Conservation (phyloP, 2,329 filamentous ascomycete species). For the Lachnellula cervina region DNA sequence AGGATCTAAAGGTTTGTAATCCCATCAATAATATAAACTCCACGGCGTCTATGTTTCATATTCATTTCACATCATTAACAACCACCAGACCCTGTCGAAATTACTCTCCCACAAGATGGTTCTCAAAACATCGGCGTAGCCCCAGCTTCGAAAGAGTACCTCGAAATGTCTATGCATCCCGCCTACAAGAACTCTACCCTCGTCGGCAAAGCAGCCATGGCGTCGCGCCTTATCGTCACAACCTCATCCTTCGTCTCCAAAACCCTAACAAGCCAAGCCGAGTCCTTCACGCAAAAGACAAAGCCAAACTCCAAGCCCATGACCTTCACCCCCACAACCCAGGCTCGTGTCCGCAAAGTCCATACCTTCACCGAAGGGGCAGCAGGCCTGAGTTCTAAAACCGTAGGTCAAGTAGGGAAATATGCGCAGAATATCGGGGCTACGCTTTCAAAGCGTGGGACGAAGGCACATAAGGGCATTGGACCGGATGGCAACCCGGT, state of each 20-base stretch:
- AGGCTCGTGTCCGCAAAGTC: slow-evolving; percentile 80
- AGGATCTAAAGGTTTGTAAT: slow-evolving; percentile 81
- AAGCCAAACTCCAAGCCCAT: slow-evolving; percentile 75
- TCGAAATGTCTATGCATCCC: slow-evolving; percentile 75
- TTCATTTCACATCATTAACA: slow-evolving; percentile 4
- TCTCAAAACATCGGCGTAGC: slow-evolving; percentile 62
- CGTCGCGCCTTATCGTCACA: slow-evolving; percentile 88
- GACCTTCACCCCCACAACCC: slow-evolving; percentile 81
- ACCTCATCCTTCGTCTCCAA: slow-evolving; percentile 76
- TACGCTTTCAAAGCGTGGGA: slow-evolving; percentile 59
- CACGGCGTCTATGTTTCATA: background rate
- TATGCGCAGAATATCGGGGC: slow-evolving; percentile 90
- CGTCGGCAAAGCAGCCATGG: slow-evolving; percentile 80
- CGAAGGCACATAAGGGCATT: slow-evolving; percentile 52
- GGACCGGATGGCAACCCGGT: slow-evolving; percentile 63
- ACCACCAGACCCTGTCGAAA: slow-evolving; percentile 67
- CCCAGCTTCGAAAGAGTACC: slow-evolving; percentile 64
- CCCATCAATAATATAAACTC: background rate
- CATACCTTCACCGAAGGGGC: slow-evolving; percentile 80
- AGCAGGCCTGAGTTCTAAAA: slow-evolving; percentile 76
- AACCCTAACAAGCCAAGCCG: slow-evolving; percentile 70
- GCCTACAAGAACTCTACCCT: slow-evolving; percentile 86
- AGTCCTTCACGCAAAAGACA: slow-evolving; percentile 74
- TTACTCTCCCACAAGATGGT: slow-evolving; percentile 66
- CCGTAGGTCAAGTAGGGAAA: slow-evolving; percentile 75